Percentiles rank a stretch among this genome's conserved stretches.
These are phyloP conservation scores for Barbatosphaeria neglecta DNA, from an alignment of 495 filamentous ascomycete genomes.

Conservation along the genomic window DNA sequence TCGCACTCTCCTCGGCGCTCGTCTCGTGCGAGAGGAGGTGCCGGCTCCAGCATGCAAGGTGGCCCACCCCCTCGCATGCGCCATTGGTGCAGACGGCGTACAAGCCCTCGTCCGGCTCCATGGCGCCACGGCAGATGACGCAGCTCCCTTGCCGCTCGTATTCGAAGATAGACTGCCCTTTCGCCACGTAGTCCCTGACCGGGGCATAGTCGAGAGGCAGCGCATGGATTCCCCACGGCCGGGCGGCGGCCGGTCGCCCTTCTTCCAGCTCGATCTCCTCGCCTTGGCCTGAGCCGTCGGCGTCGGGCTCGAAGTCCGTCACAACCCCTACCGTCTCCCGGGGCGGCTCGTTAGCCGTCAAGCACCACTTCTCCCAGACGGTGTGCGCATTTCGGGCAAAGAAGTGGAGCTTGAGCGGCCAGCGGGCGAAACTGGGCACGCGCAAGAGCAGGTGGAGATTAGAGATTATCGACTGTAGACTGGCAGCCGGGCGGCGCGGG, in stretches of 20 bases:
- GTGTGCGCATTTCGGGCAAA: constrained; percentile 57
- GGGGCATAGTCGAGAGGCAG: constrained; percentile 56
- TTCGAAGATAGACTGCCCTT: constrained; percentile 53
- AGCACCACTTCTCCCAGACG: constrained; percentile 53
- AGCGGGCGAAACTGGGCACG: constrained; percentile 61
- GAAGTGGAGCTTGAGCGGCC: constrained; percentile 78
- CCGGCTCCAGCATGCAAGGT: constrained; percentile 66
- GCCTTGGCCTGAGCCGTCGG: too few species aligned
- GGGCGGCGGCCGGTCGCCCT: constrained; percentile 1
- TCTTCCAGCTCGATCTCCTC: background rate
- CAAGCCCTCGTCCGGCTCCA: constrained; percentile 37
- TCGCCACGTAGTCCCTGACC: constrained; percentile 58
- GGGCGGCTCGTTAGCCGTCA: constrained; percentile 34
- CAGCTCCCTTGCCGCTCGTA: constrained; percentile 48
- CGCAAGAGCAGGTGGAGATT: constrained; percentile 72
- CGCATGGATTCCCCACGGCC: constrained; percentile 36
- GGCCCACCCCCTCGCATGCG: constrained; percentile 54
- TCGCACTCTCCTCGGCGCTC: constrained; percentile 14
- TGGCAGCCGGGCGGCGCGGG: constrained; percentile 42
- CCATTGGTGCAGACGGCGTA: constrained; percentile 59
- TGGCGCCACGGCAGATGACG: constrained; percentile 44
- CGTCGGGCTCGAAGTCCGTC: constrained; percentile 35
- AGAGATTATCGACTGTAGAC: constrained; percentile 50
- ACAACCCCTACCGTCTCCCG: constrained; percentile 40
- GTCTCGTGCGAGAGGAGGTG: constrained; percentile 43